phyloP scores from a whole-genome alignment of 345 rosid genomes.

The Mercurialis annua region DNA sequence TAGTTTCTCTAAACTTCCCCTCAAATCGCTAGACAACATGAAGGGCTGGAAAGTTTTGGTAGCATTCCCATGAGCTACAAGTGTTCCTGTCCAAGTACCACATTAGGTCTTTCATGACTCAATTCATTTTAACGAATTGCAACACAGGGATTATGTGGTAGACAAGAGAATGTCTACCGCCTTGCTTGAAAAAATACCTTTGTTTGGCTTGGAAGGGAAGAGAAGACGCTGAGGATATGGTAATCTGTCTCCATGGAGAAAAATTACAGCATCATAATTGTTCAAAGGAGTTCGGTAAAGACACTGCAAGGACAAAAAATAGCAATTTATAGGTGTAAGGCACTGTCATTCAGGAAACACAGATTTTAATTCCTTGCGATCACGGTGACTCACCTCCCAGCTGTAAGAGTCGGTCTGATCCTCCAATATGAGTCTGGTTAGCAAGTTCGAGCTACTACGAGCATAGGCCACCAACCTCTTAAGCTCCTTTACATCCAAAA shows the following conservation, averaged over 20 bases:
- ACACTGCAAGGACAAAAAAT: slow-evolving; percentile 48
- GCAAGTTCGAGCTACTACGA: slow-evolving; percentile 74
- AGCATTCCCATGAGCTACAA: slow-evolving; percentile 62
- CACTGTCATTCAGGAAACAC: slow-evolving; percentile 6
- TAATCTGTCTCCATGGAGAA: slow-evolving; percentile 73
- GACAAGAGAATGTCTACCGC: neutral
- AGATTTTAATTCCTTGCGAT: neutral
- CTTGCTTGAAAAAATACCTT: slow-evolving; percentile 40
- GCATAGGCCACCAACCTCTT: slow-evolving; percentile 86
- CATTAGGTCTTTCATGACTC: neutral
- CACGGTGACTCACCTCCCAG: slow-evolving; percentile 75
- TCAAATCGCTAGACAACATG: slow-evolving; percentile 51
- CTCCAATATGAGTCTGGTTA: slow-evolving; percentile 57
- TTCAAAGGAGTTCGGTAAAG: slow-evolving; percentile 81
- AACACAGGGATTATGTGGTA: neutral
- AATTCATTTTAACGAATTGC: neutral
- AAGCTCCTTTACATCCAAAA: slow-evolving; percentile 54
- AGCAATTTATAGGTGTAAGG: slow-evolving; percentile 6
- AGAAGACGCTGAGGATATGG: slow-evolving; percentile 71
- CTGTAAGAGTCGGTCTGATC: slow-evolving; percentile 49
- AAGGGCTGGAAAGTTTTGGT: slow-evolving; percentile 61
- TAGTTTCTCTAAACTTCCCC: slow-evolving; percentile 48
- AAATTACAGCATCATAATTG: slow-evolving; percentile 85
- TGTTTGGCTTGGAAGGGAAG: slow-evolving; percentile 64
- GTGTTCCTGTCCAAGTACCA: slow-evolving; percentile 49